Evolutionary conservation across 2,329 filamentous ascomycete genomes (phyloP), one percentile per base, ranked within the genome.

Genomic region (Knufia petricola): DNA sequence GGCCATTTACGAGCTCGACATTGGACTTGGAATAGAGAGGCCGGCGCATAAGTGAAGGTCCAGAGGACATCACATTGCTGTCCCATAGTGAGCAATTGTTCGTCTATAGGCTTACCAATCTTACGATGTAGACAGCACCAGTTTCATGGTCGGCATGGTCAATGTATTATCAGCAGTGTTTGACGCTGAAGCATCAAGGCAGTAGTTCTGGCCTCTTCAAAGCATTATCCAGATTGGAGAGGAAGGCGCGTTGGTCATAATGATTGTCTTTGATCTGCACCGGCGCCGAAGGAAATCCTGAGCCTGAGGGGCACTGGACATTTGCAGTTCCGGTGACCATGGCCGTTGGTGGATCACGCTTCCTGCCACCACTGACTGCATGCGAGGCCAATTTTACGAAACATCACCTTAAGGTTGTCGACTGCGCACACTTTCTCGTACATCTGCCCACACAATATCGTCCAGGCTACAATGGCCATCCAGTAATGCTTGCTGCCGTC

Each of bases 111-210:
- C 46, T 46, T 41, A 55, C 43, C 26, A 20, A 32, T 21, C 19
- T 43, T 77, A 92, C 87, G 84, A 87, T 56, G 87, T 94, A 49
- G 86, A 94, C 47, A 94, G 78, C 56, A 94, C 77, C 63, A 94
- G 74, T 72, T 87, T 87, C 71, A 87, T 87, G 6, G 26, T 28
- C 6, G 26, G 26, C 26, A 28, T 28, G 26, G 12, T 12, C 26
- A 6, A 6, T 28, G 26, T 28, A 6, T 12, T 12, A 74, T 77
- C 81, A 62, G 19, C 31, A 10, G 24, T 17, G 24, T 26, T 46
- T 24, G 44, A 28, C 12, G n/a, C n/a, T n/a, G n/a, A n/a, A n/a
- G n/a, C n/a, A n/a, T n/a, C n/a, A n/a, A n/a, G n/a, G n/a, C n/a
- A n/a, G n/a, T n/a, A n/a, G n/a, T 6, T 28, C 26, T 6, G 26